Conservation (phyloP, 768 basidiomycete species). For the Pleurotus sapidus region DNA sequence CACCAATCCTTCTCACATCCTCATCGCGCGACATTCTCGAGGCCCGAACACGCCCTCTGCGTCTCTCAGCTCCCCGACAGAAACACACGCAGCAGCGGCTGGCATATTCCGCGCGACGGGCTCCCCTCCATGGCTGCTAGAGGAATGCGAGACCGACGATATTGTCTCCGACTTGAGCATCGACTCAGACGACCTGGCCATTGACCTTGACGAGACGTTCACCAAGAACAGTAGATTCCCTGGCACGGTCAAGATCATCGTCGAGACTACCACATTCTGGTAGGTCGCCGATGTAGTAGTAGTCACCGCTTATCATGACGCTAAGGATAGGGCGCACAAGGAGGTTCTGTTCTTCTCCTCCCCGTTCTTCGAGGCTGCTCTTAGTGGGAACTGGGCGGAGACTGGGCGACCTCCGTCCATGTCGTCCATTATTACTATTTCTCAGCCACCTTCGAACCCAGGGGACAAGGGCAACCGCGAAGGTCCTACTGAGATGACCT, state of each 20-base stretch:
- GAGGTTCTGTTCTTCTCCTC: constrained; percentile 90
- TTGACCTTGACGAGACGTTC: constrained; percentile 83
- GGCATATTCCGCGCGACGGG: constrained; percentile 82
- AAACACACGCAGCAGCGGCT: constrained; percentile 84
- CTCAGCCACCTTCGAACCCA: constrained; percentile 64
- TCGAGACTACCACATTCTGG: constrained; percentile 90
- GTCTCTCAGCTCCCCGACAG: constrained; percentile 78
- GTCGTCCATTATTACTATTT: constrained; percentile 83
- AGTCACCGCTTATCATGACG: not conserved
- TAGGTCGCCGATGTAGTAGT: constrained; percentile 33
- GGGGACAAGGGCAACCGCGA: constrained; percentile 41
- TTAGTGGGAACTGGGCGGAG: constrained; percentile 92
- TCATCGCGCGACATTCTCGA: constrained; percentile 84
- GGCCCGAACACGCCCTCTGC: constrained; percentile 76
- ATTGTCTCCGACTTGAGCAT: constrained; percentile 66
- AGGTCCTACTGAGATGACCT: constrained; percentile 52
- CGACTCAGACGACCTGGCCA: constrained; percentile 62
- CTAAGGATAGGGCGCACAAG: constrained; percentile 72
- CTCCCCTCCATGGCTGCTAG: constrained; percentile 77
- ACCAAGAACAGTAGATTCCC: constrained; percentile 64
- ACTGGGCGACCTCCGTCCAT: constrained; percentile 76
- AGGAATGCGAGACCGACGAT: constrained; percentile 72
- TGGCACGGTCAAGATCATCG: constrained; percentile 88
- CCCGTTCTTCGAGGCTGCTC: constrained; percentile 91
- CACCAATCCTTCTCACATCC: constrained; percentile 83